A percentile compares a stretch with the other conserved stretches of the same genome.
phyloP scores from a whole-genome alignment of 1,284 basidiomycete species.

The Mrakiaceae sp. region DNA sequence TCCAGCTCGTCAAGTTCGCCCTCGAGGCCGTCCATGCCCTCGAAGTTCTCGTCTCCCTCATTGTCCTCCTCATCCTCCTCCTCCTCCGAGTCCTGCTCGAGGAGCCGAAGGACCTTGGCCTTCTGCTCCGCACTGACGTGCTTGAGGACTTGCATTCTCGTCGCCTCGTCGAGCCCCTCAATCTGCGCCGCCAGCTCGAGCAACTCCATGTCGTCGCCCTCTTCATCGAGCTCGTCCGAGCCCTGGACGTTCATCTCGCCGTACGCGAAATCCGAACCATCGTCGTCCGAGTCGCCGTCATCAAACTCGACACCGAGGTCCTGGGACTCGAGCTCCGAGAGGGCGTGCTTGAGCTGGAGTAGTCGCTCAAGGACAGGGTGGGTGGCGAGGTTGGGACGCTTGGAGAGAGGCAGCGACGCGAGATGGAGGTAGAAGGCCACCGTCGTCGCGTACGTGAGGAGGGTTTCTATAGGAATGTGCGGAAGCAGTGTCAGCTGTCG shows the following conservation, averaged over 20 bases:
- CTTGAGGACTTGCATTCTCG: conserved; percentile 21
- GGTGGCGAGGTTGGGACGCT: conserved; percentile 51
- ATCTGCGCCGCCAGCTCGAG: background rate
- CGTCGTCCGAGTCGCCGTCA: conserved; percentile 40
- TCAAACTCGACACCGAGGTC: conserved; percentile 46
- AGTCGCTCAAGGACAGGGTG: conserved; percentile 76
- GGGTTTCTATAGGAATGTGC: conserved; percentile 48
- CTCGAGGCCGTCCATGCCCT: conserved; percentile 26
- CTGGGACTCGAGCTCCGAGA: conserved; percentile 70
- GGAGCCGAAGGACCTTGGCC: conserved; percentile 15
- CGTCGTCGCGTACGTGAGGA: conserved; percentile 79
- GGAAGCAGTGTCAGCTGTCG: background rate
- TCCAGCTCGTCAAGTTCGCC: conserved; percentile 26
- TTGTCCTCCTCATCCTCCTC: conserved; percentile 25
- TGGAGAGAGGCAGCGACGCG: conserved; percentile 52
- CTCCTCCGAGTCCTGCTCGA: conserved; percentile 18
- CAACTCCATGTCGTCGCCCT: conserved; percentile 25
- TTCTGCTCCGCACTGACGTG: conserved; percentile 18
- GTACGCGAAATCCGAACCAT: background rate
- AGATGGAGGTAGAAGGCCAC: conserved; percentile 90
- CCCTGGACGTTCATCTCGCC: conserved; percentile 22
- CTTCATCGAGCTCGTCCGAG: conserved; percentile 23
- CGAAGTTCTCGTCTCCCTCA: conserved; percentile 18
- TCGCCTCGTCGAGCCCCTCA: too few relatives aligned
- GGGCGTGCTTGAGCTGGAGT: conserved; percentile 69